Conservation (phyloP, 495 filamentous ascomycete species). For the Alectoria sarmentosa region DNA sequence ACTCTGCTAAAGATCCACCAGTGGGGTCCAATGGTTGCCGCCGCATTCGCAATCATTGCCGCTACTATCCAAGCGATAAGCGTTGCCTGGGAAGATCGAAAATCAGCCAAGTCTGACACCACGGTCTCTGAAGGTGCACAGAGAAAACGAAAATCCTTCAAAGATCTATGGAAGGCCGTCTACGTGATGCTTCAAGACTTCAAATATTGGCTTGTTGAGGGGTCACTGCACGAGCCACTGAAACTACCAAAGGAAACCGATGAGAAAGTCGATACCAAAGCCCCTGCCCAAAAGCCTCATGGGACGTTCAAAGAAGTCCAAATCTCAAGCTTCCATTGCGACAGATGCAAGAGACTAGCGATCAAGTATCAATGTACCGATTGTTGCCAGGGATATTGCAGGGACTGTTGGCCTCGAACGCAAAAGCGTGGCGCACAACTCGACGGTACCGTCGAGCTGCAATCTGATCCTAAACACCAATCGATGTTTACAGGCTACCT, state of each 20-base stretch:
- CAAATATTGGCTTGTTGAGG: neutral
- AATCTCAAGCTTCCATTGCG: neutral
- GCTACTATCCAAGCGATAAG: neutral
- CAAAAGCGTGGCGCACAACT: neutral
- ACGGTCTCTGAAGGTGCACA: neutral
- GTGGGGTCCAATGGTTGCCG: constrained; percentile 2
- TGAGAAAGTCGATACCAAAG: neutral
- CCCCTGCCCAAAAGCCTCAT: neutral
- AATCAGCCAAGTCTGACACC: neutral
- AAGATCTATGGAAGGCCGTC: neutral
- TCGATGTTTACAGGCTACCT: neutral
- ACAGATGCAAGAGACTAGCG: neutral
- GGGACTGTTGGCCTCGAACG: neutral
- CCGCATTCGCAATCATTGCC: neutral
- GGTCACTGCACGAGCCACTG: neutral
- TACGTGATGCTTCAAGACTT: neutral
- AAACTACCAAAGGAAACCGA: neutral
- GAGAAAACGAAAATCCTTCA: neutral
- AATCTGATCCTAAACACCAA: neutral
- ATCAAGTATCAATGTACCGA: neutral
- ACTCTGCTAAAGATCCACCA: neutral
- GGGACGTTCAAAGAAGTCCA: neutral
- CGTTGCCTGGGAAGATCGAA: neutral
- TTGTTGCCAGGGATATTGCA: neutral
- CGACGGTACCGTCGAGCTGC: neutral